These are phyloP conservation scores for Sarocladium strictum DNA, from an alignment of 2,329 filamentous ascomycete species.

Conservation along the genomic window DNA sequence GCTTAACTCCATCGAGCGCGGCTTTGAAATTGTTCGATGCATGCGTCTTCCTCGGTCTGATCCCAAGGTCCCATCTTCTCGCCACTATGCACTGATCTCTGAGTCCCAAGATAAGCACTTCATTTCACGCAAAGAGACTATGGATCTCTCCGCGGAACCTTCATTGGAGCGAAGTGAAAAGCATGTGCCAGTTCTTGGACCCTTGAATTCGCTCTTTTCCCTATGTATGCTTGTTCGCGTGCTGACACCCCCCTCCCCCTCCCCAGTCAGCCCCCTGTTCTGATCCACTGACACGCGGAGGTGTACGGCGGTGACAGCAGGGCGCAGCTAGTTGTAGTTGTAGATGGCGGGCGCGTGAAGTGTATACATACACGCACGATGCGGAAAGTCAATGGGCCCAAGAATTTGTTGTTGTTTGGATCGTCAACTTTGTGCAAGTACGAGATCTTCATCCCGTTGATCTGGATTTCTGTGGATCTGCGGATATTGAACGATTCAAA, in stretches of 20 bases:
- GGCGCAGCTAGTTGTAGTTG: not conserved
- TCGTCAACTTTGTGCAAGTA: too few species aligned
- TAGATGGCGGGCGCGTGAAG: not conserved
- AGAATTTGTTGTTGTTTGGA: too few species aligned
- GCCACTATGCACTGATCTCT: too few species aligned
- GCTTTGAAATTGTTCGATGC: too few species aligned
- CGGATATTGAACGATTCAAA: too few species aligned
- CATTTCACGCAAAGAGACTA: not conserved
- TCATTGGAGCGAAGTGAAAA: not conserved
- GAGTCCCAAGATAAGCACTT: not conserved
- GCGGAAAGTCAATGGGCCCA: too few species aligned
- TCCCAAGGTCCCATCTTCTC: not conserved
- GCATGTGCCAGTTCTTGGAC: too few species aligned
- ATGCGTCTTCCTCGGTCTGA: too few species aligned
- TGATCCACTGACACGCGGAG: not conserved
- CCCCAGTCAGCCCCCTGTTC: not conserved
- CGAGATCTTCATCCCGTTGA: too few species aligned
- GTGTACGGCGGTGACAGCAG: not conserved
- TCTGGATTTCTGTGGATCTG: too few species aligned
- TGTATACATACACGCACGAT: not conserved
- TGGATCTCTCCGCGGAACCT: not conserved
- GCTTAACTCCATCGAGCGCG: too few species aligned
- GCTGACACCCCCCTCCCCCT: not conserved
- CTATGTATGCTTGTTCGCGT: not conserved
- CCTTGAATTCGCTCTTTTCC: not conserved